These are phyloP conservation scores for Sporothrix protearum DNA, from an alignment of 2,329 filamentous ascomycete species.

Conservation along the genomic window DNA sequence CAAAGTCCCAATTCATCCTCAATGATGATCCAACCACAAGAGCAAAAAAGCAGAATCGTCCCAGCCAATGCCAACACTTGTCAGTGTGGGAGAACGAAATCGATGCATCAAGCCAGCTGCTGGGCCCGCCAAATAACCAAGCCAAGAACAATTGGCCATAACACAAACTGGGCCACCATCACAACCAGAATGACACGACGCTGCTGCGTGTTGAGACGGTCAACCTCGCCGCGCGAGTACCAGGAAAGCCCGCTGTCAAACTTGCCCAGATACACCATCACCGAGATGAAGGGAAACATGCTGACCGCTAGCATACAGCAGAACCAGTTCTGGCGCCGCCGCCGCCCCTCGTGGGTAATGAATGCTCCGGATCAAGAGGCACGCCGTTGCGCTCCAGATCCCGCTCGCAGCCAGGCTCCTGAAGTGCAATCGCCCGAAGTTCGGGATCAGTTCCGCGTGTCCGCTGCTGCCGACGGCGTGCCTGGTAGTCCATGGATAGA, in stretches of 20 bases:
- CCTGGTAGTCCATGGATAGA: conserved; percentile 31
- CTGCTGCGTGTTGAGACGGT: conserved; percentile 40
- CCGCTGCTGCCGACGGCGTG: conserved; percentile 22
- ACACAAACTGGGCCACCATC: conserved; percentile 31
- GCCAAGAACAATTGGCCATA: conserved; percentile 29
- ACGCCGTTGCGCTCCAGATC: conserved; percentile 25
- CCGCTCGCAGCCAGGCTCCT: not conserved
- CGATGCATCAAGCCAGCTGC: not conserved
- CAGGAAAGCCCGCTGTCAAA: conserved; percentile 48
- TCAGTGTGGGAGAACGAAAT: too few relatives aligned
- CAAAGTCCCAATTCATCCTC: not conserved
- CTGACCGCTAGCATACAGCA: conserved; percentile 39
- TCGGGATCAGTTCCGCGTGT: conserved; percentile 25
- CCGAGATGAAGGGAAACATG: conserved; percentile 46
- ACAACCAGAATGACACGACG: conserved; percentile 37
- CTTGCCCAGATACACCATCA: conserved; percentile 44
- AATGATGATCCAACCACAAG: not conserved
- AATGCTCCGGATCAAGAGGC: conserved; percentile 31
- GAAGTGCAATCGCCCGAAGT: conserved; percentile 25
- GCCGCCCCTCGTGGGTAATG: conserved; percentile 33
- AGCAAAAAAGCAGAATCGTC: not conserved
- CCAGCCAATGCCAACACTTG: not conserved
- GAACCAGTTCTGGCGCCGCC: conserved; percentile 40
- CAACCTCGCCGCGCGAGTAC: conserved; percentile 47
- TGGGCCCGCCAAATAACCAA: conserved; percentile 27